phyloP scores from a whole-genome alignment of 441 rosid species.

The Erysimum cheiri region DNA sequence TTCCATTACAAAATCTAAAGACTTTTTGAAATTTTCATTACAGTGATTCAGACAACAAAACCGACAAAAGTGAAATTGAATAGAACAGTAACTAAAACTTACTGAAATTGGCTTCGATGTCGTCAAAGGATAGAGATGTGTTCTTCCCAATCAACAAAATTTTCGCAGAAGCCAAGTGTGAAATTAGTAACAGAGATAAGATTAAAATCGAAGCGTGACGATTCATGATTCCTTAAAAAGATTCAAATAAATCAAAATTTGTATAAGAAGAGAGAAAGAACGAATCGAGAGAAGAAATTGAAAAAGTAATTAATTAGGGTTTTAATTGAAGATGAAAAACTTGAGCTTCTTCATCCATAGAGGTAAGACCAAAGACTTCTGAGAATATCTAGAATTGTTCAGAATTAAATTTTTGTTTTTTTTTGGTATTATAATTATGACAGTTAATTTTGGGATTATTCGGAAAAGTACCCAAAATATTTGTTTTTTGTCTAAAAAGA shows the following conservation, averaged over 20 bases:
- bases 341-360: conserved; percentile 70
- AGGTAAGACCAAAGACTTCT: conserved; percentile 29
- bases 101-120: conserved; percentile 87
- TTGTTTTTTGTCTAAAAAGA: not conserved
- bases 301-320: conserved; percentile 40
- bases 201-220: conserved; percentile 43
- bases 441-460: not conserved
- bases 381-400: conserved; percentile 26
- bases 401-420: not conserved
- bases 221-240: conserved; percentile 30
- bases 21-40: not conserved
- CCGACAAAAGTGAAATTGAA: not conserved
- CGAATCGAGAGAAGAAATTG: not conserved
- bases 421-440: not conserved
- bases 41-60: not conserved
- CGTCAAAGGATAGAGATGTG: conserved; percentile 67
- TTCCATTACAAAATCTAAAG: not conserved
- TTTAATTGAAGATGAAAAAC: conserved; percentile 43
- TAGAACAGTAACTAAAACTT: conserved; percentile 28
- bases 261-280: not conserved
- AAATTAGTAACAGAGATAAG: conserved; percentile 43
- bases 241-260: not conserved
- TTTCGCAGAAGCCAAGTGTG: conserved; percentile 51
- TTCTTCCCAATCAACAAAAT: conserved; percentile 71
- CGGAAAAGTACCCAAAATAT: not conserved